A percentile compares a stretch with the other conserved stretches of the same genome.
These are phyloP conservation scores for Scedosporium boydii DNA, from an alignment of 2,329 filamentous ascomycete genomes.

Conservation along the genomic window DNA sequence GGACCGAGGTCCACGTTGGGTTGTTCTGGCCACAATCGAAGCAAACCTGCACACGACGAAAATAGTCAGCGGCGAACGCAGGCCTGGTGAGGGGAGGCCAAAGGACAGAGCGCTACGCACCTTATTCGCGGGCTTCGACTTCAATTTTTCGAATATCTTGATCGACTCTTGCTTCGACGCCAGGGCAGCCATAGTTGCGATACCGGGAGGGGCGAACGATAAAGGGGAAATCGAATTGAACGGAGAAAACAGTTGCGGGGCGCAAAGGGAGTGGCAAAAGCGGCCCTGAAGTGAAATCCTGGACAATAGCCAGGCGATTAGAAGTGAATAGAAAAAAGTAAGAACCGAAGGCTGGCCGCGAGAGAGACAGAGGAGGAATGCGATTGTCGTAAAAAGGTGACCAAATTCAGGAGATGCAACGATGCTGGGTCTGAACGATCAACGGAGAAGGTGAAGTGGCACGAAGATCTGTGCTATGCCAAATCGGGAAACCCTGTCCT, in stretches of 20 bases:
- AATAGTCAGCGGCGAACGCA: not conserved
- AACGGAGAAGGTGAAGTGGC: conserved; percentile 24
- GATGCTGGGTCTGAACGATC: not conserved
- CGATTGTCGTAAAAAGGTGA: not conserved
- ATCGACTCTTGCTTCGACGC: conserved; percentile 92
- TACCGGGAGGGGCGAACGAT: conserved; percentile 8
- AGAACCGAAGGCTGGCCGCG: not conserved
- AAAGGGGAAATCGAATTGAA: not conserved
- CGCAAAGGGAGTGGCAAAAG: not conserved
- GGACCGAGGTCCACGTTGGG: conserved; percentile 95
- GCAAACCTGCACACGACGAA: conserved; percentile 60
- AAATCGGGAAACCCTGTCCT: conserved; percentile 14
- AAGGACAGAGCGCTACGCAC: conserved; percentile 37
- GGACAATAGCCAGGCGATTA: not conserved
- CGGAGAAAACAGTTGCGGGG: not conserved
- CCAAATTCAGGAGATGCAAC: not conserved
- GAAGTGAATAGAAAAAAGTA: not conserved
- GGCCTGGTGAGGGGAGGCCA: not conserved
- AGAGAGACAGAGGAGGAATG: not conserved
- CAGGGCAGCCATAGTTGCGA: conserved; percentile 49
- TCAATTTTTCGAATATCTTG: conserved; percentile 96
- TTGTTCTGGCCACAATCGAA: conserved; percentile 98
- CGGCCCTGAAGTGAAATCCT: not conserved
- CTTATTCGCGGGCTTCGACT: conserved; percentile 90
- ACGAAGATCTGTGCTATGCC: conserved; percentile 28